Percentiles rank a stretch among this genome's conserved stretches.
These are phyloP conservation scores for Trametes punicea DNA, from an alignment of 768 basidiomycete species.

Conservation along the genomic window DNA sequence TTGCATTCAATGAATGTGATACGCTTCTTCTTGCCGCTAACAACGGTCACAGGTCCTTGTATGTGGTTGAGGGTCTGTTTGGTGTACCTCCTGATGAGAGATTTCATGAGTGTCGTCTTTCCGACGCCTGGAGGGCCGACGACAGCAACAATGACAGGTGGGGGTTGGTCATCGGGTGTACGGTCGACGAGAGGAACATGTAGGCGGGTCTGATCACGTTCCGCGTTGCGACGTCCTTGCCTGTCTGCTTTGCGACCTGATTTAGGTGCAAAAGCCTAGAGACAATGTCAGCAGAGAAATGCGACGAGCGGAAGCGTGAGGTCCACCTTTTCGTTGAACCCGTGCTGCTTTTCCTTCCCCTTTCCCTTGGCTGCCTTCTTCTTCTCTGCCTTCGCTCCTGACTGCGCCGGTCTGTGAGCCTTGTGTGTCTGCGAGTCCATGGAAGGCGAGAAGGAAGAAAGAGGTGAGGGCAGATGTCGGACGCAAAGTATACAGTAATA, in stretches of 20 bases:
- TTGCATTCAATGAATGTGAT: constrained; percentile 98
- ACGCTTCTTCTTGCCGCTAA: constrained; percentile 87
- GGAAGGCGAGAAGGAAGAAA: not conserved
- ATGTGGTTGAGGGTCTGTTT: constrained; percentile 90
- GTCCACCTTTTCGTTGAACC: constrained; percentile 87
- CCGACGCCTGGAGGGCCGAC: constrained; percentile 97
- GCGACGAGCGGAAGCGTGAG: constrained; percentile 1
- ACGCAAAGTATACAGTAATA: not conserved
- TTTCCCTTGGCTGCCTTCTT: constrained; percentile 57
- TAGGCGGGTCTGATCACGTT: constrained; percentile 89
- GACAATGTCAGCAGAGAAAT: not conserved
- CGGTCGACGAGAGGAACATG: constrained; percentile 96
- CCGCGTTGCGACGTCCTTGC: constrained; percentile 86
- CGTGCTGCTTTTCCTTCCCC: constrained; percentile 66
- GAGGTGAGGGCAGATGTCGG: not conserved
- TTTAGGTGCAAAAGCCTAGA: constrained; percentile 86
- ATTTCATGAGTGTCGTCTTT: constrained; percentile 91
- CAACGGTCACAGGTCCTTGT: constrained; percentile 92
- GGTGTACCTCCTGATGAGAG: constrained; percentile 86
- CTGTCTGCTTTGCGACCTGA: constrained; percentile 87
- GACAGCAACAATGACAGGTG: constrained; percentile 91
- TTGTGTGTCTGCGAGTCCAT: constrained; percentile 84
- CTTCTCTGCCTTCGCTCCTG: constrained; percentile 73
- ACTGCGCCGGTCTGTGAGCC: constrained; percentile 71
- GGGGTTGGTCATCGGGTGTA: constrained; percentile 87